phyloP scores from a whole-genome alignment of 1,139 yeast species.

The Hyphopichia khmerensis region DNA sequence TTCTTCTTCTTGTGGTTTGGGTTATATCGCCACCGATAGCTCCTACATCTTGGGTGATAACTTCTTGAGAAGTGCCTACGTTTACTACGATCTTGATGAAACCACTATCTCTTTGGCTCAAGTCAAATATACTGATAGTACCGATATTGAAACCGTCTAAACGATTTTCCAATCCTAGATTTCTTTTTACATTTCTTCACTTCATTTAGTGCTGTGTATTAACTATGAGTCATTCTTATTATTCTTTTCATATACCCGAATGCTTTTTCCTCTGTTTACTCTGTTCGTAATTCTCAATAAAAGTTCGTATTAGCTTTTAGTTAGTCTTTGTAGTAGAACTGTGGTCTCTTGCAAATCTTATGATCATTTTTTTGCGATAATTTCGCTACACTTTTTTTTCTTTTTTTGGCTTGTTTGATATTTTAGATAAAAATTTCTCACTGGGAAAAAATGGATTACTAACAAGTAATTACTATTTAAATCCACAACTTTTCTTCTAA shows the following conservation, averaged over 20 bases:
- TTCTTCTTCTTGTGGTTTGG: slow-evolving; percentile 25
- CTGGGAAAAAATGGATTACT: neutral
- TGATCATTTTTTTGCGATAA: too few relatives aligned
- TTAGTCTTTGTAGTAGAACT: too few relatives aligned
- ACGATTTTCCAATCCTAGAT: neutral
- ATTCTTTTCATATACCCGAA: neutral
- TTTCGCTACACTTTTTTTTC: neutral
- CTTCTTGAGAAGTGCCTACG: slow-evolving; percentile 29
- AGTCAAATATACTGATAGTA: slow-evolving; percentile 16
- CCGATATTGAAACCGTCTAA: slow-evolving; percentile 6
- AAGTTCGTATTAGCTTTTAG: too few relatives aligned
- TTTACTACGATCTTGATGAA: slow-evolving; percentile 29
- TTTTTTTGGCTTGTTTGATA: too few relatives aligned
- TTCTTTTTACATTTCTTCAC: too few relatives aligned
- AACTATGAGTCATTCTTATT: too few relatives aligned
- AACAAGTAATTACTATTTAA: neutral
- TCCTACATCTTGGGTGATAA: slow-evolving; percentile 23
- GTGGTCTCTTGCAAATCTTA: too few relatives aligned
- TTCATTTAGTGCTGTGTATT: too few relatives aligned
- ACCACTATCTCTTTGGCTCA: slow-evolving; percentile 25
- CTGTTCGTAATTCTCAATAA: too few relatives aligned
- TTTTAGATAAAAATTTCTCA: slow-evolving; percentile 3
- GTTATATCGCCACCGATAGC: slow-evolving; percentile 16
- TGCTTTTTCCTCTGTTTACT: neutral
- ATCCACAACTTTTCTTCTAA: too few relatives aligned